Evolutionary conservation across 2,329 filamentous ascomycete genomes (phyloP).

Genomic region (Fusarium sp.): DNA sequence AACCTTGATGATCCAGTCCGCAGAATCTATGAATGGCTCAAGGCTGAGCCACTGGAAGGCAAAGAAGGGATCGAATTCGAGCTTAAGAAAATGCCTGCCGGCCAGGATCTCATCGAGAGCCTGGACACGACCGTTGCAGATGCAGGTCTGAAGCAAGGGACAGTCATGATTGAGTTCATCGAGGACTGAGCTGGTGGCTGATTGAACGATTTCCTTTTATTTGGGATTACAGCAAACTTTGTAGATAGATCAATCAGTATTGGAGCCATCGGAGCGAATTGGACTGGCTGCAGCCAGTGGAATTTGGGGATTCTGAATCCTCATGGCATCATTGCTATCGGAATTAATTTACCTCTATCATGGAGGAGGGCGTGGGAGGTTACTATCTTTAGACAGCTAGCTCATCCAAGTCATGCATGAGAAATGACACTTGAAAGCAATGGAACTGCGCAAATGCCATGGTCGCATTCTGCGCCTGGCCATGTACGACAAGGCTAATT

Average conservation of each 20-base stretch:
- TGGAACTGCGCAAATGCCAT: neutral
- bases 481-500: neutral
- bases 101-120: slow-evolving; percentile 81
- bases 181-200: slow-evolving; percentile 55
- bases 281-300: slow-evolving; percentile 24
- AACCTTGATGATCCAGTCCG: slow-evolving; percentile 76
- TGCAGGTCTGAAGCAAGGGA: slow-evolving; percentile 88
- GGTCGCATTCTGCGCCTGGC: neutral
- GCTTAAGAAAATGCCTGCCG: slow-evolving; percentile 79
- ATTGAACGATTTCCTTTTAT: slow-evolving; percentile 21
- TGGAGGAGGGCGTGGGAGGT: slow-evolving; percentile 12
- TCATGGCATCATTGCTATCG: slow-evolving; percentile 6
- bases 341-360: slow-evolving; percentile 15
- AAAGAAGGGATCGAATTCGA: slow-evolving; percentile 84
- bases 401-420: slow-evolving; percentile 5
- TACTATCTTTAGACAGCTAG: slow-evolving; percentile 28
- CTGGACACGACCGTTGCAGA: slow-evolving; percentile 79
- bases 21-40: slow-evolving; percentile 95
- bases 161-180: slow-evolving; percentile 92
- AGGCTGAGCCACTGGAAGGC: slow-evolving; percentile 83
- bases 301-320: slow-evolving; percentile 15
- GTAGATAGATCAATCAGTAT: slow-evolving; percentile 33
- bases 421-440: slow-evolving; percentile 8
- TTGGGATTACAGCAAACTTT: slow-evolving; percentile 29
- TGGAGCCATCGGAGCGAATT: slow-evolving; percentile 30